phyloP scores from a whole-genome alignment of 257 asterid genomes.

The Solanum sparsipilum region DNA sequence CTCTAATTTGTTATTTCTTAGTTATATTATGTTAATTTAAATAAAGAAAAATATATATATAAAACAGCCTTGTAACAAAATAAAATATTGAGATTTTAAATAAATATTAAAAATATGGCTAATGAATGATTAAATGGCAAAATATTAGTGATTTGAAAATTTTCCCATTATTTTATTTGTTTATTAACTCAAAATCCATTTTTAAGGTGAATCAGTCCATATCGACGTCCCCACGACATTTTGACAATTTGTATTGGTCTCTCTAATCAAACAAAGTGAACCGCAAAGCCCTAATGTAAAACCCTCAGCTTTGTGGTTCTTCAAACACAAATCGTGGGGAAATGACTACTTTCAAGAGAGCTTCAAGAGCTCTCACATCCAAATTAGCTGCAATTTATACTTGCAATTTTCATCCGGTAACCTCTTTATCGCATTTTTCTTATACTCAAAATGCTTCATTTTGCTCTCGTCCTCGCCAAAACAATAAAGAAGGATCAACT shows the following conservation, averaged over 20 bases:
- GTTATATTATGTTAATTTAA: no score
- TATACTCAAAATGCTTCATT: conserved; percentile 50
- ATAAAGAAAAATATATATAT: no score
- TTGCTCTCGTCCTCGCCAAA: conserved; percentile 63
- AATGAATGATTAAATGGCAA: no score
- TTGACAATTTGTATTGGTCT: not conserved
- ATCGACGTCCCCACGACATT: not conserved
- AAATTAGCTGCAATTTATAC: conserved; percentile 10
- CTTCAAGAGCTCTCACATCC: conserved; percentile 25
- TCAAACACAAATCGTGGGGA: not conserved
- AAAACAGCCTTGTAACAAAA: no score
- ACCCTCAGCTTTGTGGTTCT: not conserved
- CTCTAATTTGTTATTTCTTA: no score
- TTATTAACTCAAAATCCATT: no score
- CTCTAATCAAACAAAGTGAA: not conserved
- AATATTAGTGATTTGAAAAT: no score
- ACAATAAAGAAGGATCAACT: conserved; percentile 27
- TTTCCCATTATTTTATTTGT: no score
- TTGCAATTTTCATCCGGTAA: not conserved
- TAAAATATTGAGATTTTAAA: no score
- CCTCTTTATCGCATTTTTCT: conserved; percentile 6
- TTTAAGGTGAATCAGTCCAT: not conserved
- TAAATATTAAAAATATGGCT: no score
- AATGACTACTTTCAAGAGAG: conserved; percentile 44
- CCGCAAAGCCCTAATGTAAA: not conserved